Base-by-base conservation (phyloP, 2,329 filamentous ascomycete species). In the Xylaria arbuscula region DNA sequence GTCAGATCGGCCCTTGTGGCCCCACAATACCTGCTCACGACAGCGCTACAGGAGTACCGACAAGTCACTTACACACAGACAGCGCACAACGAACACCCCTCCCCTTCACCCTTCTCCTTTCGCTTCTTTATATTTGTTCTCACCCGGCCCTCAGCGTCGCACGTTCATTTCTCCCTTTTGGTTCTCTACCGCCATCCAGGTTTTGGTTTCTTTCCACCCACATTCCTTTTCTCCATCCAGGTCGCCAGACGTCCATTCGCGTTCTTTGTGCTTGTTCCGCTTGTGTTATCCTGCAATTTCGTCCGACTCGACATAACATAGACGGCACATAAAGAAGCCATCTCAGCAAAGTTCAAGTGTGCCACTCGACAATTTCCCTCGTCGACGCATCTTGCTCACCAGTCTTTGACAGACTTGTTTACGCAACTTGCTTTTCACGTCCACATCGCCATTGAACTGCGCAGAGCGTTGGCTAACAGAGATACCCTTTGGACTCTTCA, bases 391-490 rank as follows among this genome's bases (percentile, higher is more conserved):
- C 72, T 71, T 73, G 72, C 68, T 75, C 48, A 70, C 74, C 53
- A 69, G 76, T 78, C 76, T 77, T 77, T 74, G 76, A 76, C 71
- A 77, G 74, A 76, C 73, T 71, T 8, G 38, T 11, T 11, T 11
- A 70, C 69, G 63, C 72, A 61, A 67, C 65, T 62, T 66, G 63
- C 58, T 61, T 71, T 65, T 58, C 65, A 60, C 36, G 56, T 67
- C 55, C 61, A 66, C 48, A 56, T 62, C 59, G 60, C 63, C 62
- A 64, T 62, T 55, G 62, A 61, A 70, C 65, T 60, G 63, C 75
- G 72, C 75, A 71, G 74, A 72, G 74, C 75, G 74, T 76, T 65
- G 71, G 64, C 66, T 63, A 58, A 45, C 64, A 60, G 54, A 68
- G 60, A 65, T 22, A 63, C 66, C 64, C 60, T 24, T 72, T 65